phyloP scores from a whole-genome alignment of 2,329 filamentous ascomycete genomes.

The Xylariaceae sp. region DNA sequence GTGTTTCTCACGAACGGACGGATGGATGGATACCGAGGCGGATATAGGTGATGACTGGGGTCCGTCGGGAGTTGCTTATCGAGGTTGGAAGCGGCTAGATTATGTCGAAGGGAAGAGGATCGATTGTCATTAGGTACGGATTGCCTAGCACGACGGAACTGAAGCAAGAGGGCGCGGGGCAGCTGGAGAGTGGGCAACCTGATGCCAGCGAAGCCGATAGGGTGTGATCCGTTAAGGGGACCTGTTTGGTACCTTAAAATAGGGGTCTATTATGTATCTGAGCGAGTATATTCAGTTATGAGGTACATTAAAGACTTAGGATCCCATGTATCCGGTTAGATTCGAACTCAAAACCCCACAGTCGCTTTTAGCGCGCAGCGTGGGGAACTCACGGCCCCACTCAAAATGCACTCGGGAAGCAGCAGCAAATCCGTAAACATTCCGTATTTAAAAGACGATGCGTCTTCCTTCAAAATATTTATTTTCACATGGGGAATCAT shows the following conservation, averaged over 20 bases:
- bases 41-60: not conserved
- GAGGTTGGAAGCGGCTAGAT: not conserved
- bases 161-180: slow-evolving; percentile 1
- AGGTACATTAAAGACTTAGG: too few species aligned
- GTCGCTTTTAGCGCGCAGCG: too few species aligned
- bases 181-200: not conserved
- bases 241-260: not conserved
- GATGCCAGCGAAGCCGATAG: not conserved
- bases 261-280: not conserved
- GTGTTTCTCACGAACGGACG: not conserved
- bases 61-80: not conserved
- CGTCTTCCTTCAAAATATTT: not conserved
- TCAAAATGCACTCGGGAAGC: too few species aligned
- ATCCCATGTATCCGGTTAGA: too few species aligned
- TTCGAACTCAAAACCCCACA: too few species aligned
- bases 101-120: not conserved
- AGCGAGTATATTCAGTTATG: too few species aligned
- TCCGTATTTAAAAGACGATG: not conserved
- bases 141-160: not conserved
- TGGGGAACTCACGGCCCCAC: too few species aligned
- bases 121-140: not conserved
- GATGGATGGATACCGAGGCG: not conserved
- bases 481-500: not conserved
- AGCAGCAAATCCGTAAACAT: too few species aligned
- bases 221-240: not conserved